Conservation (phyloP, 2,329 filamentous ascomycete genomes). For the Ophiostoma quercus region DNA sequence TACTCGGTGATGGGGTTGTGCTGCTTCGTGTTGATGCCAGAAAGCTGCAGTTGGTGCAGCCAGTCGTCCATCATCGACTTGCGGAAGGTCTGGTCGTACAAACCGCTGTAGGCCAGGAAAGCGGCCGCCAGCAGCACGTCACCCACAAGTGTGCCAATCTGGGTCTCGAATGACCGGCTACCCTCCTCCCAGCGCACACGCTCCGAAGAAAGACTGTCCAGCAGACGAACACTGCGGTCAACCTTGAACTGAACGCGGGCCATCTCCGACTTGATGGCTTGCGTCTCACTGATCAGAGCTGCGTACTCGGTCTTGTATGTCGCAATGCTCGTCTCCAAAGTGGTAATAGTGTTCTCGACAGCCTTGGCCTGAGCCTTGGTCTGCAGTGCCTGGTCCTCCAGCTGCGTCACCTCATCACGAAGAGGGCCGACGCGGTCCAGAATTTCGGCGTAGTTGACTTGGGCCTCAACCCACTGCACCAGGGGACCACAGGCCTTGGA, state of each 20-base stretch:
- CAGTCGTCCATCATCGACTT: conserved; percentile 98
- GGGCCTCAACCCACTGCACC: conserved; percentile 93
- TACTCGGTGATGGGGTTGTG: conserved; percentile 96
- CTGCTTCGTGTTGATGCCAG: conserved; percentile 88
- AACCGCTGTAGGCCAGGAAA: conserved; percentile 91
- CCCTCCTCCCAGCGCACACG: conserved; percentile 91
- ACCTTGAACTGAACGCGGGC: conserved; percentile 95
- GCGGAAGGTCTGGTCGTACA: conserved; percentile 97
- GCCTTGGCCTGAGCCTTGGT: conserved; percentile 92
- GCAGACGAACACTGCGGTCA: conserved; percentile 85
- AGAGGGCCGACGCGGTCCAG: conserved; percentile 88
- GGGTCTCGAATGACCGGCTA: conserved; percentile 96
- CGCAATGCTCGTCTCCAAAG: conserved; percentile 83
- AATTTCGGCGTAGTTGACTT: conserved; percentile 97
- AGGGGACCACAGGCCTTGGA: conserved; percentile 95
- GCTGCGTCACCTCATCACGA: conserved; percentile 77
- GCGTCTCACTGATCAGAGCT: conserved; percentile 89
- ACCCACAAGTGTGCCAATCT: conserved; percentile 92
- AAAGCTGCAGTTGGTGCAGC: conserved; percentile 86
- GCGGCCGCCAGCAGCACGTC: conserved; percentile 95
- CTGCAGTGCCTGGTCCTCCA: conserved; percentile 83
- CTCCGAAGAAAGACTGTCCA: conserved; percentile 93
- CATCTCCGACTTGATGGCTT: conserved; percentile 97
- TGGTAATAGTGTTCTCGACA: conserved; percentile 78
- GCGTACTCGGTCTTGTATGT: conserved; percentile 97